Evolutionary conservation across 2,329 filamentous ascomycete genomes (phyloP).

Genomic region (Escovopsis weberi): DNA sequence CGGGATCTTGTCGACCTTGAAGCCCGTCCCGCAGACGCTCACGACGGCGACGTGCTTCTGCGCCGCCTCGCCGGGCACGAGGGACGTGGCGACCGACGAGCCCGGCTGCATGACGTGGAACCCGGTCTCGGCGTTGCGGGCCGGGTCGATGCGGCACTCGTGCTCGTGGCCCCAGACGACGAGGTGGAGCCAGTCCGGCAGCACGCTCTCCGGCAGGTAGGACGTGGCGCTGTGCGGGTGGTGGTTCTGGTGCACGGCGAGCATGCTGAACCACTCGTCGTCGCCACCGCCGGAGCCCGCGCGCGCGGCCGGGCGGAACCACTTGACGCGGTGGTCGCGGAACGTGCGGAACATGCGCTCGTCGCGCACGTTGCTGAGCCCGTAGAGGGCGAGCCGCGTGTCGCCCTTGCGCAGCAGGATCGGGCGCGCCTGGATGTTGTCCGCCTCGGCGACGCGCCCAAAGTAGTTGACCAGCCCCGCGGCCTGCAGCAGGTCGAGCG

Average conservation of each 20-base stretch:
- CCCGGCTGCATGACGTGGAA: conserved; percentile 97
- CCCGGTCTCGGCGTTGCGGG: conserved; percentile 68
- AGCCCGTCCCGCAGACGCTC: conserved; percentile 69
- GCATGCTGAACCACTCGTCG: conserved; percentile 83
- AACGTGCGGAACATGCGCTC: conserved; percentile 92
- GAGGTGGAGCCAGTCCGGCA: conserved; percentile 82
- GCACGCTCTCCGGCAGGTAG: conserved; percentile 86
- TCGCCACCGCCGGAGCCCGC: conserved; percentile 25
- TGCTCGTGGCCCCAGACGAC: conserved; percentile 97
- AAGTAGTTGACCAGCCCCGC: conserved; percentile 94
- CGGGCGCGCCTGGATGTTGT: conserved; percentile 86
- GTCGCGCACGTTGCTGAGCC: conserved; percentile 89
- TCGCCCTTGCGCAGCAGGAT: conserved; percentile 84
- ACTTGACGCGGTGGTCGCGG: conserved; percentile 82
- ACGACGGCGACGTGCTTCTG: conserved; percentile 83
- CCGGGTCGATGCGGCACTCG: conserved; percentile 81
- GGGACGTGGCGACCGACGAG: conserved; percentile 86
- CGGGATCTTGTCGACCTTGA: conserved; percentile 64
- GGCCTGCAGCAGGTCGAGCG: conserved; percentile 79
- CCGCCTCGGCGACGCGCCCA: conserved; percentile 77
- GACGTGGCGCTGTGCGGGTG: conserved; percentile 80
- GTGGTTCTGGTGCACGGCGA: conserved; percentile 94
- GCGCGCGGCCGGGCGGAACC: conserved; percentile 70
- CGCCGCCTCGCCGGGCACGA: conserved; percentile 79
- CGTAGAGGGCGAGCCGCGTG: conserved; percentile 86